Evolutionary conservation across 768 basidiomycete genomes (phyloP), one percentile per base, ranked within the genome.

Genomic region (Saitozyma podzolica): DNA sequence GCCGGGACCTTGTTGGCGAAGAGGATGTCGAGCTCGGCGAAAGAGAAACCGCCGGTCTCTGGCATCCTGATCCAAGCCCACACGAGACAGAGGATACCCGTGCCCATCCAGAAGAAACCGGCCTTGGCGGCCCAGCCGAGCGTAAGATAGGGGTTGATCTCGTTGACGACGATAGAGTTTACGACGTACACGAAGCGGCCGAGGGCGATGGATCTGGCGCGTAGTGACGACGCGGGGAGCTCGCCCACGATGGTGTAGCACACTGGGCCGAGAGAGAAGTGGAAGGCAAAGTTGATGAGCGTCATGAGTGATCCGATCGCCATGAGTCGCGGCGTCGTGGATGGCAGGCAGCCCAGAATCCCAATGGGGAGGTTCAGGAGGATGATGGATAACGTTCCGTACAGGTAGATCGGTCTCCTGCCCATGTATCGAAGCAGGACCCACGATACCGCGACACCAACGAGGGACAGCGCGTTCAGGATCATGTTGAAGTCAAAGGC

Each of bases 201-300:
- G 2, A 47, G 45, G 45, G n/a, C 45, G 45, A 47, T 17, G 8
- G 45, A 47, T 47, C n/a, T 11, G 13, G 45, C 45, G 45, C 45
- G 45, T 2, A 47, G 13, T 17, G 11, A 17, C 11, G 45, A 13
- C 13, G 45, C 45, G 13, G 45, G 45, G 45, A 47, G 11, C 45
- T 47, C 45, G 45, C 13, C 45, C 11, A 47, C 45, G 45, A 47
- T 47, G 13, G 45, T 47, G 45, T 47, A 47, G 45, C 45, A 49
- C 17, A 62, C 48, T 17, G 61, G 69, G 29, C 69, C 69, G 40
- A 71, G 51, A 13, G 64, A 56, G 43, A 65, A 57, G 51, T 71
- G 63, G 56, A 64, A 73, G 54, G 70, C 54, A 14, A 73, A 61
- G 53, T 70, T 70, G 42, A 65, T 67, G 56, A 68, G 45, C 43